Evolutionary conservation across 768 basidiomycete genomes (phyloP), one percentile per base, ranked within the genome.

Genomic region (Pleurotus salmoneostramineus): DNA sequence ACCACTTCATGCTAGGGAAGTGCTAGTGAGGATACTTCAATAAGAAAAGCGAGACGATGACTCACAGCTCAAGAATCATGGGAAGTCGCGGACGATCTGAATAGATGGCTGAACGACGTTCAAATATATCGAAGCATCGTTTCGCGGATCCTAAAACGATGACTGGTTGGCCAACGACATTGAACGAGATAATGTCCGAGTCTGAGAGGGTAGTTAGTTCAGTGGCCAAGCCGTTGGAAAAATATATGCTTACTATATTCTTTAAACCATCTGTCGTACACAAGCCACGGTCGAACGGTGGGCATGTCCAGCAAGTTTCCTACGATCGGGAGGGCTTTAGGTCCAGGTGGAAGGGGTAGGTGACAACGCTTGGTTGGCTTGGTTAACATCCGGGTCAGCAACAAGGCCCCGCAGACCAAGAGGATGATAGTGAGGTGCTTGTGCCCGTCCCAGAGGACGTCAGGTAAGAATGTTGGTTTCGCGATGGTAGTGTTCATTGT

Each of bases 291-390:
- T 32, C 69, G 56, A 36, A 65, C 65, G 54, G 67, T 58, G 6
- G 76, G 76, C 17, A 77, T 51, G 49, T 75, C 72, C 14, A 64
- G 50, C 14, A 74, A 52, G 62, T 77, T 77, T 27, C 75, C 74
- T 32, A 73, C 62, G 12, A 77, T 46, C 31, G 73, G 73, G n/a
- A 68, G 62, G 12, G 67, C 67, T 50, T 51, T 68, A 3, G 74
- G 74, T 17, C 74, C 75, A 5, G 76, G 76, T 34, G 74, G 74
- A 1, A 72, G 55, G 0, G 62, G 68, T 11, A 52, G 21, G n/a
- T n/a, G n/a, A 43, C 56, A 43, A 15, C n/a, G 7, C 10, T 46
- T 46, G 6, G 42, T 14, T 8, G 44, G 12, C 21, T 46, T 56
- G 31, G 4, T 8, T 37, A 54, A 14, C 17, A 7, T 44, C 52